Conservation (phyloP, 2,329 filamentous ascomycete species). For the Ophiostoma himal-ulmi region DNA sequence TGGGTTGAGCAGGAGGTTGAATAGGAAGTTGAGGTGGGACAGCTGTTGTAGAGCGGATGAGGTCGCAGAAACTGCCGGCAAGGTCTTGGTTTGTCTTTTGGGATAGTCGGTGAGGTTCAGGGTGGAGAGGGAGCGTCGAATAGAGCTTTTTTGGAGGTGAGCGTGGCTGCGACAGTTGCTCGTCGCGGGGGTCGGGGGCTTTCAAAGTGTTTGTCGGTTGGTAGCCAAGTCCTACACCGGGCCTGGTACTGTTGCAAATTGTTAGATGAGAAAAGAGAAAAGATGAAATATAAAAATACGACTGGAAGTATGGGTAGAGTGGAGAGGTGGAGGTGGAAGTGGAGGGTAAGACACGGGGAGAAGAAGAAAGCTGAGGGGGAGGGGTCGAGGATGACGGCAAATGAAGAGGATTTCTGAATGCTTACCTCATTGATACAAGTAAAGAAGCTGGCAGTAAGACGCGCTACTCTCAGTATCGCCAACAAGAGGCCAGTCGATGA, state of each 20-base stretch:
- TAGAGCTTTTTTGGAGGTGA: background rate
- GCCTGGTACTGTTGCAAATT: background rate
- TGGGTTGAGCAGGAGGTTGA: background rate
- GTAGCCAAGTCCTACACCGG: background rate
- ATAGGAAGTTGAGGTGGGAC: slow-evolving; percentile 20
- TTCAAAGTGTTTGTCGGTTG: background rate
- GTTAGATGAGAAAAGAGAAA: background rate
- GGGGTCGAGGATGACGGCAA: background rate
- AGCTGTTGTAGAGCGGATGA: slow-evolving; percentile 28
- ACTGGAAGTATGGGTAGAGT: background rate
- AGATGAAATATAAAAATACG: background rate
- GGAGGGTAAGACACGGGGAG: background rate
- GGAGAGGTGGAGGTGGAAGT: background rate
- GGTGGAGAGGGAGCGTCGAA: background rate
- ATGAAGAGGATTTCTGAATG: background rate
- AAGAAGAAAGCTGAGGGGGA: background rate
- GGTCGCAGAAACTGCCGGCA: slow-evolving; percentile 27
- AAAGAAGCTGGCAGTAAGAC: background rate
- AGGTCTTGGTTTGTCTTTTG: background rate
- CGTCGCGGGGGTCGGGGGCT: background rate
- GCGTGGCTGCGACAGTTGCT: background rate
- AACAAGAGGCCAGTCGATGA: background rate
- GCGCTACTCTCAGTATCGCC: background rate
- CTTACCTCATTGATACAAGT: background rate
- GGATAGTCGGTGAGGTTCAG: background rate